Conservation (phyloP, 1,284 basidiomycete genomes). For the Ceratobasidium sp. region DNA sequence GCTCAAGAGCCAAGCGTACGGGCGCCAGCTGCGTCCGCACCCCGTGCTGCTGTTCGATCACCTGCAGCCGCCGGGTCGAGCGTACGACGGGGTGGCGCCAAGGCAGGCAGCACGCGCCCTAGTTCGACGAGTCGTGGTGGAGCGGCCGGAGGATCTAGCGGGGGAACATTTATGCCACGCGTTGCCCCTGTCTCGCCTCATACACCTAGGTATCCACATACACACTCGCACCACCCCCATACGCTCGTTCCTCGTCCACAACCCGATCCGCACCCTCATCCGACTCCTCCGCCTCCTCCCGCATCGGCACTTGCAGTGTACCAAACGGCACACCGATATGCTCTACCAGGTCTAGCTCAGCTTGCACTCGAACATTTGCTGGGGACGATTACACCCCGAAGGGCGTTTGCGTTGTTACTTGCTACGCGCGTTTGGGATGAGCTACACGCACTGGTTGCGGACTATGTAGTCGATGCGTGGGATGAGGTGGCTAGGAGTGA, state of each 20-base stretch:
- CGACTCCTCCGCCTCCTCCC: constrained; percentile 70
- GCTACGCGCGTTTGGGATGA: constrained; percentile 77
- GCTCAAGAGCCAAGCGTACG: constrained; percentile 17
- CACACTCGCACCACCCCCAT: constrained; percentile 41
- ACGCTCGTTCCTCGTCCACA: constrained; percentile 50
- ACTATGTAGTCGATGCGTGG: constrained; percentile 78
- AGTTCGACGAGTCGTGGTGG: constrained; percentile 15
- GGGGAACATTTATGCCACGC: neutral
- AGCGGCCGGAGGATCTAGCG: neutral
- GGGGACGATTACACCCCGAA: constrained; percentile 75
- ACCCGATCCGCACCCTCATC: constrained; percentile 82
- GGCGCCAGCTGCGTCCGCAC: constrained; percentile 12
- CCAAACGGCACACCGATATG: constrained; percentile 83
- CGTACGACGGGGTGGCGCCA: constrained; percentile 29
- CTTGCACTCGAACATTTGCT: constrained; percentile 83
- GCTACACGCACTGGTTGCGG: constrained; percentile 72
- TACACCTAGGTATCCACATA: constrained; percentile 43
- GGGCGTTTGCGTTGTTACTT: constrained; percentile 78
- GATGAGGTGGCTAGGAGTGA: constrained; percentile 72
- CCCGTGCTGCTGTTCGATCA: constrained; percentile 21
- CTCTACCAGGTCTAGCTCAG: constrained; percentile 72
- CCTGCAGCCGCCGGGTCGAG: constrained; percentile 14
- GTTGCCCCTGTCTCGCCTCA: constrained; percentile 32
- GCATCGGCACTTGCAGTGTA: constrained; percentile 84
- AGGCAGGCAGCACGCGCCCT: neutral